phyloP scores from a whole-genome alignment of 2,329 filamentous ascomycete genomes.

The Paraconiothyrium brasiliense region DNA sequence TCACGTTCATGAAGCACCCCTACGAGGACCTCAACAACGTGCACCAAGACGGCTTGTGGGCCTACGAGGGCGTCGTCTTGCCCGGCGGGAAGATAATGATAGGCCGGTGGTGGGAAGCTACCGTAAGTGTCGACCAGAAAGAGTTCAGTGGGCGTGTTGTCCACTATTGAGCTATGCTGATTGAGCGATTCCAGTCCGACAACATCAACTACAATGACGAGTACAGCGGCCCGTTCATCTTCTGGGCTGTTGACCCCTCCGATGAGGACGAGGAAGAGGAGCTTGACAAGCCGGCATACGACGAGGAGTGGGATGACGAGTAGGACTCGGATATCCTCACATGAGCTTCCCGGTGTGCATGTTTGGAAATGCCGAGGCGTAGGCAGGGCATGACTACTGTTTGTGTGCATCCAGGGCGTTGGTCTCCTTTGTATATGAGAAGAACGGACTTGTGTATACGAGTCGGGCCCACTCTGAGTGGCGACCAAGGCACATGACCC shows the following conservation, averaged over 20 bases:
- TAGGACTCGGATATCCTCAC: no score
- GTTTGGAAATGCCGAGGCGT: no score
- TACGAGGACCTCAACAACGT: constrained; percentile 37
- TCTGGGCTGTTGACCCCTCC: constrained; percentile 1
- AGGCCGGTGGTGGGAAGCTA: constrained; percentile 59
- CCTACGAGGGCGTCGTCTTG: constrained; percentile 60
- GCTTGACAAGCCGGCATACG: background rate
- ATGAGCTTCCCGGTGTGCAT: no score
- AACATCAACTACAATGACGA: background rate
- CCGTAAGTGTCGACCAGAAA: constrained; percentile 5
- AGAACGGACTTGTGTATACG: no score
- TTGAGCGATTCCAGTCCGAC: background rate
- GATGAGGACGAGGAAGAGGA: background rate
- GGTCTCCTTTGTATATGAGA: no score
- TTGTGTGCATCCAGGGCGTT: no score
- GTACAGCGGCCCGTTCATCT: constrained; percentile 5
- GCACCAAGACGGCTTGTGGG: constrained; percentile 54
- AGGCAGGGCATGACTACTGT: no score
- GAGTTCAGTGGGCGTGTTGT: no score
- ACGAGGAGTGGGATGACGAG: background rate
- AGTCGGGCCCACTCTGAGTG: no score
- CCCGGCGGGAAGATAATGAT: constrained; percentile 59
- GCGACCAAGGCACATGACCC: no score
- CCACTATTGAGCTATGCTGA: no score
- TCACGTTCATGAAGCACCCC: constrained; percentile 65